Base-by-base conservation (phyloP, 257 asterid species). In the Linderniella brevidens region DNA sequence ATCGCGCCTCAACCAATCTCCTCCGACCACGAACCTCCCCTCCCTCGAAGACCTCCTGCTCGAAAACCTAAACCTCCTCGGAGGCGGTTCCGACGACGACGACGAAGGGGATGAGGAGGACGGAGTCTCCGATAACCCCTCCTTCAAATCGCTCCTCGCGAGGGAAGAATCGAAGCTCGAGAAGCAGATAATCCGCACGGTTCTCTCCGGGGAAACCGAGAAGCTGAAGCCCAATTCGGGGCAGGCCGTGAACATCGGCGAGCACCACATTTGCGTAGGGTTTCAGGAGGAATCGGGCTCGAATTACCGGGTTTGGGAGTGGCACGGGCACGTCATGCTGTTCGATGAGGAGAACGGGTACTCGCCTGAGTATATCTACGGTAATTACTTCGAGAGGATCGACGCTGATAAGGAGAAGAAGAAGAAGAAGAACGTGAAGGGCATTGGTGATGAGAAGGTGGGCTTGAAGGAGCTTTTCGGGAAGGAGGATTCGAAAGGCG, bases 261-360 rank as follows among this genome's bases (percentile, higher is more conserved):
- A 79, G 61, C 99, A 90, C 56, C 99, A 82, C 44, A 73, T 90
- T 54, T 90, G 99, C 56, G 79, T 90, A 1, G 94, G 94, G 43
- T 85, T 77, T 68, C 92, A 81, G 16, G 86, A 85, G 63, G 96
- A 90, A 11, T 37, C 62, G 0, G 88, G 65, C 38, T 79, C 93
- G 8, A 92, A 77, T 67, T 79, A 81, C 50, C 79, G 96, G 13
- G 96, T 82, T 3, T 85, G 99, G 94, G 99, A 90, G 66, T 90
- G 99, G 99, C 99, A 86, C 20, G 99, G 99, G 0, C 96, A 90
- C 59, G 68, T 86, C 7, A 79, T 82, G 93, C 47, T 86, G 62
- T 81, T 85, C 53, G 94, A 86, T 61, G 99, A 85, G 61, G 94
- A 86, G 62, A 73, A 81, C 57, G 99, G 94, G 17, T 90, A 77